Conservation (phyloP, 306 rosid genomes). For the Vicia faba region DNA sequence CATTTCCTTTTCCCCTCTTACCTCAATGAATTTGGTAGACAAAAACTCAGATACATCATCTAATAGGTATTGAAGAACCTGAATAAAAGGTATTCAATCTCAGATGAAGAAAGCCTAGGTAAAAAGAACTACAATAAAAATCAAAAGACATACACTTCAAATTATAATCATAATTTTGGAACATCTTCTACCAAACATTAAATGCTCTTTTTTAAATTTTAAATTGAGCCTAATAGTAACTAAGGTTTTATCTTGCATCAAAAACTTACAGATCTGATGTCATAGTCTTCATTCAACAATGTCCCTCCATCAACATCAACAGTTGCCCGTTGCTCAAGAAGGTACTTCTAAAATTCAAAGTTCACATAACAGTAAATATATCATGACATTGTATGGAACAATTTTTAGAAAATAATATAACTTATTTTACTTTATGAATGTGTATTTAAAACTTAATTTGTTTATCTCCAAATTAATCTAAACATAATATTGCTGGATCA, state of each 20-base stretch:
- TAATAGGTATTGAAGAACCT: constrained; percentile 87
- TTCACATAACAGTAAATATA: constrained; percentile 23
- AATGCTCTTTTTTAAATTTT: background rate
- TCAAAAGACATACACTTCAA: background rate
- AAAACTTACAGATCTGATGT: constrained; percentile 86
- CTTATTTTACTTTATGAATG: background rate
- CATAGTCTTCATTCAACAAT: constrained; percentile 83
- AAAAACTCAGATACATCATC: constrained; percentile 88
- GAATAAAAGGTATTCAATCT: constrained; percentile 43
- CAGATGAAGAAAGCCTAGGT: constrained; percentile 21
- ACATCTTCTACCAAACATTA: constrained; percentile 27
- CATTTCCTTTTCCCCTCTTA: constrained; percentile 49
- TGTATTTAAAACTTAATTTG: background rate
- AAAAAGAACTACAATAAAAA: constrained; percentile 10
- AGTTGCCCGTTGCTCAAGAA: constrained; percentile 82
- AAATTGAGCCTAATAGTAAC: background rate
- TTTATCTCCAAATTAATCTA: constrained; percentile 18
- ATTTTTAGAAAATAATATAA: constrained; percentile 5
- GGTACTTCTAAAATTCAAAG: constrained; percentile 66
- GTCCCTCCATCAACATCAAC: constrained; percentile 83
- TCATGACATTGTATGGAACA: constrained; percentile 16
- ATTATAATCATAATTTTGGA: background rate
- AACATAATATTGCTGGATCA: constrained; percentile 10
- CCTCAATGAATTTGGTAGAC: constrained; percentile 53
- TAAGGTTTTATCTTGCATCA: constrained; percentile 27